These are phyloP conservation scores for Umbelopsis sp. DNA, from an alignment of 192 early-diverging fungal genomes.

Conservation along the genomic window DNA sequence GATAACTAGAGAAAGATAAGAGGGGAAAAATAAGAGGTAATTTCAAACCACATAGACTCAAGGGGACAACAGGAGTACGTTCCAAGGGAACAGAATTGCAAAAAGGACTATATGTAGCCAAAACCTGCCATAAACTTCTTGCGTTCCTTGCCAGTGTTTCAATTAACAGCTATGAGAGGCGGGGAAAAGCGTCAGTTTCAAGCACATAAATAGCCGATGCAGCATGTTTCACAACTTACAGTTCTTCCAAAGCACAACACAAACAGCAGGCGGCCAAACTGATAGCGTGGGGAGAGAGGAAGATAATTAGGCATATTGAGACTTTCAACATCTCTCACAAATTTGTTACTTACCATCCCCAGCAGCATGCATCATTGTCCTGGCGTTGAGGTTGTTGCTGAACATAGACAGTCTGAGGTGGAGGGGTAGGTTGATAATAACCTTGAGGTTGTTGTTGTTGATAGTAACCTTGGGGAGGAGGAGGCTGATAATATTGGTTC, in stretches of 20 bases:
- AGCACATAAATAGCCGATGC: neutral
- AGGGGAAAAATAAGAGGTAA: no score
- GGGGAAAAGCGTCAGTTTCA: neutral
- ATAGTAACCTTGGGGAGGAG: slow-evolving; percentile 26
- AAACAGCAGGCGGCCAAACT: slow-evolving; percentile 17
- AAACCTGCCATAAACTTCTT: no score
- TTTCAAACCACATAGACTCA: no score
- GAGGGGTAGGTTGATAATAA: slow-evolving; percentile 24
- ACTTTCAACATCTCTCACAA: neutral
- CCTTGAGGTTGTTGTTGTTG: slow-evolving; percentile 24
- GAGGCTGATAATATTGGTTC: slow-evolving; percentile 26
- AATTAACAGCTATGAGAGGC: no score
- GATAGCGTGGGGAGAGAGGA: neutral
- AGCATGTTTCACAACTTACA: slow-evolving; percentile 6
- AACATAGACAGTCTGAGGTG: slow-evolving; percentile 25
- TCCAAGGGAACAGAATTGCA: no score
- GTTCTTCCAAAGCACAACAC: slow-evolving; percentile 19
- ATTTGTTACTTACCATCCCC: slow-evolving; percentile 28
- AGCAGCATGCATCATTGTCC: slow-evolving; percentile 31
- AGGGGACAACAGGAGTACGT: no score
- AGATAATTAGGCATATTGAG: neutral
- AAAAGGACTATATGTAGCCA: no score
- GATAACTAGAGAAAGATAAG: no score
- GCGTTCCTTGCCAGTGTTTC: no score
- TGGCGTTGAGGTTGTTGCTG: slow-evolving; percentile 32